phyloP scores from a whole-genome alignment of 2,329 filamentous ascomycete genomes.

The Aspergillus intermedius region DNA sequence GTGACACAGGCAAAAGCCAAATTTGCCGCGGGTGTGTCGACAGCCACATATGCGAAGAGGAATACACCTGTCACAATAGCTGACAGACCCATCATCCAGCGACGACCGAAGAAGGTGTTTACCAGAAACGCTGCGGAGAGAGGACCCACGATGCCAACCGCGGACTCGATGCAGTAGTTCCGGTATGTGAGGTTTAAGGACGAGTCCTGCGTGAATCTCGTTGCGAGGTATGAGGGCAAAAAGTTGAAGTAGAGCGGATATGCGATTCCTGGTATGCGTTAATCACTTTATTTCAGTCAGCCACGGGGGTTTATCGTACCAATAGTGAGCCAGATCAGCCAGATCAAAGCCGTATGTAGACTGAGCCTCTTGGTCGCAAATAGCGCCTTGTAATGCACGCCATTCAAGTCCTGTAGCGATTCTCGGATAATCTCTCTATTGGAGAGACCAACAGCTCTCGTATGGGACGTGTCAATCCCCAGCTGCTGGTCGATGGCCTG shows the following conservation, averaged over 20 bases:
- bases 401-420: slow-evolving; percentile 23
- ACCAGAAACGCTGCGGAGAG: slow-evolving; percentile 38
- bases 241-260: slow-evolving; percentile 46
- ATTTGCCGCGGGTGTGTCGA: slow-evolving; percentile 30
- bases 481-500: slow-evolving; percentile 21
- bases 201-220: slow-evolving; percentile 24
- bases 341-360: slow-evolving; percentile 31
- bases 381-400: slow-evolving; percentile 20
- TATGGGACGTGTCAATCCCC: not conserved
- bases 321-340: slow-evolving; percentile 41
- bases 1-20: slow-evolving; percentile 36
- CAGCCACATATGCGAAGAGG: slow-evolving; percentile 42
- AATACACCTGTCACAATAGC: slow-evolving; percentile 42
- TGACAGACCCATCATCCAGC: slow-evolving; percentile 42
- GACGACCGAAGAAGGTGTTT: slow-evolving; percentile 37
- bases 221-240: slow-evolving; percentile 41
- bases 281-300: not conserved
- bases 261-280: slow-evolving; percentile 23
- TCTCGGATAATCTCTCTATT: slow-evolving; percentile 22
- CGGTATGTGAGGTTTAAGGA: slow-evolving; percentile 18
- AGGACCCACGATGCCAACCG: slow-evolving; percentile 36
- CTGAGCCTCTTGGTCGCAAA: slow-evolving; percentile 20
- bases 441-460: slow-evolving; percentile 9
- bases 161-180: slow-evolving; percentile 26
- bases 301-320: not conserved